Evolutionary conservation across 768 basidiomycete genomes (phyloP).

Genomic region (Leccinum rimulosum): DNA sequence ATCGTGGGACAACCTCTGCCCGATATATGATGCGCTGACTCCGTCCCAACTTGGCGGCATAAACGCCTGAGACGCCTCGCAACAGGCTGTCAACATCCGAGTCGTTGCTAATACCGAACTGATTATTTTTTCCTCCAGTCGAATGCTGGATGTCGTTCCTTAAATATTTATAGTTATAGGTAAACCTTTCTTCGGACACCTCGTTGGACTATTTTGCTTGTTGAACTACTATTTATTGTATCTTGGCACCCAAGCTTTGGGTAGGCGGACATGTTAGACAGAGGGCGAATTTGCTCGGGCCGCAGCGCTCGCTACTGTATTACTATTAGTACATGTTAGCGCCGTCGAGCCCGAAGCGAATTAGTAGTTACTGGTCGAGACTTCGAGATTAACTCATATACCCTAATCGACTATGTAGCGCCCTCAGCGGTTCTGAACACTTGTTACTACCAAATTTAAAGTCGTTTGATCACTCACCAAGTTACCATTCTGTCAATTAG

Average conservation of each 20-base stretch:
- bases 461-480: neutral
- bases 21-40: constrained; percentile 18
- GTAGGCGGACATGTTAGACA: neutral
- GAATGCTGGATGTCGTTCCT: neutral
- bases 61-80: constrained; percentile 11
- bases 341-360: neutral
- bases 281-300: neutral
- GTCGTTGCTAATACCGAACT: constrained; percentile 17
- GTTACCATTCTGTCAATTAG: too few species aligned
- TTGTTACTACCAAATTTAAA: neutral
- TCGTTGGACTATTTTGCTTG: neutral
- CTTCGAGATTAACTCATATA: neutral
- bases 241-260: neutral
- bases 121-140: neutral
- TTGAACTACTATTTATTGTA: neutral
- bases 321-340: neutral
- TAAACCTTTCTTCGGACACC: neutral
- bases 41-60: constrained; percentile 22
- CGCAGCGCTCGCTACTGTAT: neutral
- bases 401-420: neutral
- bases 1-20: constrained; percentile 28
- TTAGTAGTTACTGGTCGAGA: neutral
- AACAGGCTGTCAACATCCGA: constrained; percentile 21
- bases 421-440: neutral
- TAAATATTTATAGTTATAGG: neutral